Base-by-base conservation (phyloP, 768 basidiomycete species). In the Amanita rubescens region DNA sequence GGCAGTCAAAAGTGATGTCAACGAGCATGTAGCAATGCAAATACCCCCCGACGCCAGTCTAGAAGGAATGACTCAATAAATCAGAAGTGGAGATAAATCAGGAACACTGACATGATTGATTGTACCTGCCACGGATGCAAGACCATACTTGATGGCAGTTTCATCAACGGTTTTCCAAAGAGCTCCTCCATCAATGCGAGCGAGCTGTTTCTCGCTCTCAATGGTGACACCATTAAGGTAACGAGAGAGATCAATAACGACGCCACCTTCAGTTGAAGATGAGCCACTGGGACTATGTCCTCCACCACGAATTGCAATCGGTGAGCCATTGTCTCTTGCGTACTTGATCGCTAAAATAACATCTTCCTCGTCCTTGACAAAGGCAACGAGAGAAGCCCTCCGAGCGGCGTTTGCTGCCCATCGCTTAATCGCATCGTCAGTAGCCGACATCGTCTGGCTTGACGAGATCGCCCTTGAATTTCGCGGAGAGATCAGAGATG, bases 171-270 rank as follows among this genome's bases (percentile, higher is more conserved):
- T 64, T 27, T 64, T 67, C 75, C 77, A 78, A 12, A 72, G 52
- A 5, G 74, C 67, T 5, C 79, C 79, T 33, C 77, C 79, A 1
- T 72, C 75, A 14, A 78, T 71, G 49, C 70, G 69, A 5, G 64
- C 76, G 2, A 71, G 56, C 51, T 65, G 68, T 52, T 67, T 63
- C n/a, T 67, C 66, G 5, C 69, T 61, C 48, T 78, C 72, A 44
- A 78, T 66, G 3, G 62, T 56, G 0, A 69, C 75, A 30, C 58
- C 61, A 54, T 67, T 71, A 49, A 77, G 19, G 54, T 77, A 67
- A 11, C 70, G 67, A 30, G 73, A 75, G 10, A 78, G 69, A 55
- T 80, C 78, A 53, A 80, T 72, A 11, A 79, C 75, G 25, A 80
- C 55, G 14, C 79, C 77, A 34, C 69, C 73, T 27, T 76, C 67